phyloP scores from a whole-genome alignment of 2,329 filamentous ascomycete species.

The Thielaviopsis musarum region DNA sequence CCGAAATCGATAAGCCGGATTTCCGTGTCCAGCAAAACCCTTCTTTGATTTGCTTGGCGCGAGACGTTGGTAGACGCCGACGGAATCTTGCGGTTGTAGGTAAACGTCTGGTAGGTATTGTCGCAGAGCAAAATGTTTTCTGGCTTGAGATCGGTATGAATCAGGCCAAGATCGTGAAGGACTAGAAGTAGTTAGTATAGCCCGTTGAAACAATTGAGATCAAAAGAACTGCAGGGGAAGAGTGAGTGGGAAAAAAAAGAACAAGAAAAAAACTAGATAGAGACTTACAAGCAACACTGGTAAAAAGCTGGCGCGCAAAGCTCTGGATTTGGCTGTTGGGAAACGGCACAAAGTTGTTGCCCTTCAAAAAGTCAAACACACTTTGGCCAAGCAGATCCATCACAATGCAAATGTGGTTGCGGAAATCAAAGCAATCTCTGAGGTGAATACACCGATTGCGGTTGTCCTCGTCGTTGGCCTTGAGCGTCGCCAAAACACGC shows the following conservation, averaged over 20 bases:
- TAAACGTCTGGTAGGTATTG: conserved; percentile 51
- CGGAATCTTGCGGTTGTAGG: conserved; percentile 52
- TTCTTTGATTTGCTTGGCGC: conserved; percentile 45
- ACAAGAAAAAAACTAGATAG: neutral
- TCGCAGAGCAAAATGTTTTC: conserved; percentile 54
- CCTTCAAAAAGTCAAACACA: conserved; percentile 95
- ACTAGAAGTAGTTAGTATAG: conserved; percentile 33
- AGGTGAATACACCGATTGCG: conserved; percentile 94
- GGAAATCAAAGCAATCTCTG: conserved; percentile 90
- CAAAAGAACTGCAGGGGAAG: too few relatives aligned
- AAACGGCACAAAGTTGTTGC: conserved; percentile 88
- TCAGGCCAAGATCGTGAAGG: conserved; percentile 89
- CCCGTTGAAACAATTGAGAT: neutral
- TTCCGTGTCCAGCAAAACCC: conserved; percentile 50
- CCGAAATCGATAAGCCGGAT: conserved; percentile 57
- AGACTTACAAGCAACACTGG: conserved; percentile 87
- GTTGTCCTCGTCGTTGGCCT: conserved; percentile 81
- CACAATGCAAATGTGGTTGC: conserved; percentile 84
- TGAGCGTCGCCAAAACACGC: conserved; percentile 77
- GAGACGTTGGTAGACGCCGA: conserved; percentile 44
- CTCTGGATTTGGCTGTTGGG: conserved; percentile 96
- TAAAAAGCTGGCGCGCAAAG: conserved; percentile 89
- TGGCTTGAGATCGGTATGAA: conserved; percentile 69
- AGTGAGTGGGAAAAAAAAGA: too few relatives aligned
- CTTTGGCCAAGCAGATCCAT: conserved; percentile 75